Conservation (phyloP, 352 stramenopile species). For the Thalassiosira hispida region DNA sequence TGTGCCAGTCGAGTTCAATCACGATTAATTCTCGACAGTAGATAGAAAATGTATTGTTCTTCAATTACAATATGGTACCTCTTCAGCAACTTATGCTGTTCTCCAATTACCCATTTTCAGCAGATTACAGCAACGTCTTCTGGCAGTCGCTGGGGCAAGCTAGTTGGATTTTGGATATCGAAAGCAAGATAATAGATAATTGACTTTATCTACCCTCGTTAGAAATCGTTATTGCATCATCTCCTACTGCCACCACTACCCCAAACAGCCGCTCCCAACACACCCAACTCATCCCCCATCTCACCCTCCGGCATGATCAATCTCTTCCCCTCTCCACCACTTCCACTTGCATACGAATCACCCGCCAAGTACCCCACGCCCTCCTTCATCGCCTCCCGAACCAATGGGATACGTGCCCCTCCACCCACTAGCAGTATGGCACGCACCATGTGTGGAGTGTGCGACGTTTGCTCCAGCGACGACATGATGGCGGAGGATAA, state of each 20-base stretch:
- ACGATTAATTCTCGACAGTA: too few relatives aligned
- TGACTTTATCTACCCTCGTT: too few relatives aligned
- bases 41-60: too few relatives aligned
- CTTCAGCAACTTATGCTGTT: too few relatives aligned
- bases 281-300: constrained; percentile 47
- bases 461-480: constrained; percentile 59
- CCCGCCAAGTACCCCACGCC: constrained; percentile 44
- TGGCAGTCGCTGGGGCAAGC: too few relatives aligned
- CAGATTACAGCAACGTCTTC: too few relatives aligned
- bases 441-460: constrained; percentile 60
- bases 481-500: constrained; percentile 69
- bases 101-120: too few relatives aligned
- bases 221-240: too few relatives aligned
- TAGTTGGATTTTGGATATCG: too few relatives aligned
- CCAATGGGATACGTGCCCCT: constrained; percentile 55
- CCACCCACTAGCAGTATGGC: constrained; percentile 74
- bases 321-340: constrained; percentile 6
- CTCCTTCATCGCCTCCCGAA: constrained; percentile 45
- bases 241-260: constrained; percentile 17
- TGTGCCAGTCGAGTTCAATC: too few relatives aligned
- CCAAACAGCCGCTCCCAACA: constrained; percentile 47
- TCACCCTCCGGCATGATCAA: constrained; percentile 56
- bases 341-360: constrained; percentile 25
- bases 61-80: too few relatives aligned
- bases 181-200: too few relatives aligned